phyloP scores from a whole-genome alignment of 345 rosid species.

The Fremontodendron californicum region DNA sequence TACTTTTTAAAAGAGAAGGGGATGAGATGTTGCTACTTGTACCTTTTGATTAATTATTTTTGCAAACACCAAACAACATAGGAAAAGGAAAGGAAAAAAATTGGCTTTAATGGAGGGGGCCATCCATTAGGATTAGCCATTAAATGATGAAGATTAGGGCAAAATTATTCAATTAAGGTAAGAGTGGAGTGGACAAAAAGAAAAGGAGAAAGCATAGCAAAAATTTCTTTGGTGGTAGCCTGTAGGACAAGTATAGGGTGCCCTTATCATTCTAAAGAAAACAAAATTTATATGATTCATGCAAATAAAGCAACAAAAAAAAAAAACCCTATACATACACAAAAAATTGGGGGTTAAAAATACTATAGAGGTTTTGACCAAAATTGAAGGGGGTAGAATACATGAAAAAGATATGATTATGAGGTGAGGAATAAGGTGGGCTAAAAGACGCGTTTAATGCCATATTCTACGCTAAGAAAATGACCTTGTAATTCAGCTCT shows the following conservation, averaged over 20 bases:
- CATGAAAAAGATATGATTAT: constrained; percentile 10
- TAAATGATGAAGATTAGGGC: constrained; percentile 44
- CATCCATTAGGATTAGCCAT: constrained; percentile 38
- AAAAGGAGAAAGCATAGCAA: not conserved
- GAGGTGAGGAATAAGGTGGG: constrained; percentile 19
- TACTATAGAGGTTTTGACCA: no score
- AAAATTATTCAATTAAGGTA: constrained; percentile 43
- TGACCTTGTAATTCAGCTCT: constrained; percentile 11
- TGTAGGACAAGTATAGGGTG: constrained; percentile 33
- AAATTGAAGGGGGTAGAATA: not conserved
- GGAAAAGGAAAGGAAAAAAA: constrained; percentile 13
- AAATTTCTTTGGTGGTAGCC: constrained; percentile 23
- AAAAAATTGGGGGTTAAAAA: no score
- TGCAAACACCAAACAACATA: constrained; percentile 17
- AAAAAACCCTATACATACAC: no score
- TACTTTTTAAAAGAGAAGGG: not conserved
- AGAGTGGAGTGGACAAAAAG: constrained; percentile 9
- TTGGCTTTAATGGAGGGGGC: constrained; percentile 49
- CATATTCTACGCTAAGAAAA: constrained; percentile 30
- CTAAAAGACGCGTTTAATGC: constrained; percentile 31
- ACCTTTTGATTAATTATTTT: not conserved
- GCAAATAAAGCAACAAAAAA: not conserved
- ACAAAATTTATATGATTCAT: not conserved
- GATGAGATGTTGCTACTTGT: constrained; percentile 4
- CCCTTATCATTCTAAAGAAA: constrained; percentile 26